phyloP scores from a whole-genome alignment of 2,329 filamentous ascomycete species.

The Aquanectria penicillioides region DNA sequence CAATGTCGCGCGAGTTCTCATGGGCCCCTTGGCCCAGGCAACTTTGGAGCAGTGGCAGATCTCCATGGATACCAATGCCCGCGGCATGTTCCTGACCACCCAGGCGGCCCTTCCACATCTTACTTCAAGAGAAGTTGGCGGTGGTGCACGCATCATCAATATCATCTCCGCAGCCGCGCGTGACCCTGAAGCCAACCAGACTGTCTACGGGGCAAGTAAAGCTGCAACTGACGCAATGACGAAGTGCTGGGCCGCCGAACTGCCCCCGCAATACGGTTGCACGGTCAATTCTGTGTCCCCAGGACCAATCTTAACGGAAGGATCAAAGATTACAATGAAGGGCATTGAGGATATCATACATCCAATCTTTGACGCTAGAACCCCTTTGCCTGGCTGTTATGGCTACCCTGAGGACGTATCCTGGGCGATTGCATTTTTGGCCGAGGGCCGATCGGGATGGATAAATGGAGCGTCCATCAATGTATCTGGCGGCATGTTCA shows the following conservation, averaged over 20 bases:
- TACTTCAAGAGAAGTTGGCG: background rate
- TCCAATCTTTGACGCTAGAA: background rate
- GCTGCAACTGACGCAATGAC: constrained; percentile 1
- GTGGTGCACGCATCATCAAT: constrained; percentile 6
- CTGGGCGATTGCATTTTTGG: background rate
- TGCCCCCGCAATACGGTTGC: background rate
- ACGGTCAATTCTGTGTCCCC: constrained; percentile 7
- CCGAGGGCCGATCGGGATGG: background rate
- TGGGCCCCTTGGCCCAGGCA: constrained; percentile 4
- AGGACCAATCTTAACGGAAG: background rate
- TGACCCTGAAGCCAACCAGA: background rate
- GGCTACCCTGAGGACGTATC: background rate
- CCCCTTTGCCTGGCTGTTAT: background rate
- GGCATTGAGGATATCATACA: background rate
- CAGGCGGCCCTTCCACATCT: constrained; percentile 2
- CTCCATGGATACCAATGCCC: constrained; percentile 12
- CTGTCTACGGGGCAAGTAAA: background rate
- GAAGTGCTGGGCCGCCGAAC: constrained; percentile 2
- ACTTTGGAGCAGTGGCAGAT: constrained; percentile 12
- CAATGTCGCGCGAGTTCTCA: constrained; percentile 7
- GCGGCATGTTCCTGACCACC: constrained; percentile 3
- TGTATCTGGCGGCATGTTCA: constrained; percentile 1
- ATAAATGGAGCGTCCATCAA: background rate
- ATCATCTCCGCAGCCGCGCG: background rate
- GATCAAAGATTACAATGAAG: background rate